Evolutionary conservation across 2,329 filamentous ascomycete species (phyloP).

Genomic region (Byssochlamys sp.): DNA sequence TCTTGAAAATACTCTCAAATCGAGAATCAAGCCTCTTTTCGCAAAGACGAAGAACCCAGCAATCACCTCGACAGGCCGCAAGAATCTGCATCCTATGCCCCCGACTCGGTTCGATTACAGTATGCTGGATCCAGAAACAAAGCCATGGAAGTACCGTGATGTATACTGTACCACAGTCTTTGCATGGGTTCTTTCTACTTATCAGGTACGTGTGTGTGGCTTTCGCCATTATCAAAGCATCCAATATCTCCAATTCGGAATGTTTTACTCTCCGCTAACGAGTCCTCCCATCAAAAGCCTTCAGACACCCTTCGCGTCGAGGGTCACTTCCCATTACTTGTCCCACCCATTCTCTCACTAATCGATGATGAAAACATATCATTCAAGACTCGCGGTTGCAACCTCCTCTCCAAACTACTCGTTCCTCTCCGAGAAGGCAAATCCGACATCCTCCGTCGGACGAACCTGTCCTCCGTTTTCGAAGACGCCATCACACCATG

Average conservation of each 20-base stretch:
- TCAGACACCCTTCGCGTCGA: slow-evolving; percentile 25
- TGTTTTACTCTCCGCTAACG: neutral
- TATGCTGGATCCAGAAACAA: slow-evolving; percentile 25
- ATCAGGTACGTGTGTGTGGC: slow-evolving; percentile 18
- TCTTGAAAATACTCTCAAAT: slow-evolving; percentile 18
- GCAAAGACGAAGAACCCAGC: slow-evolving; percentile 31
- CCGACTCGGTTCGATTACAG: slow-evolving; percentile 27
- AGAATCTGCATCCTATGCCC: slow-evolving; percentile 32
- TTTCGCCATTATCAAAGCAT: neutral
- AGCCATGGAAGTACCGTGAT: slow-evolving; percentile 30
- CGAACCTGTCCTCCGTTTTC: slow-evolving; percentile 38
- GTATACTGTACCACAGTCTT: slow-evolving; percentile 28
- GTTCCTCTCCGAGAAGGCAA: slow-evolving; percentile 23
- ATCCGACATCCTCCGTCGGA: slow-evolving; percentile 33
- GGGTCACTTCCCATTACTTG: slow-evolving; percentile 34
- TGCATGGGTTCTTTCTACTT: slow-evolving; percentile 27
- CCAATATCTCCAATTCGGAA: neutral
- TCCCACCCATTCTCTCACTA: slow-evolving; percentile 34
- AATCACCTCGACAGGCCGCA: slow-evolving; percentile 35
- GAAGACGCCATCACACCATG: slow-evolving; percentile 47
- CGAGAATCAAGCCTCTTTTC: slow-evolving; percentile 33
- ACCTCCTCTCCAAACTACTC: slow-evolving; percentile 26
- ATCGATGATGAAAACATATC: slow-evolving; percentile 32
- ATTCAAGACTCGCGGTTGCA: slow-evolving; percentile 32
- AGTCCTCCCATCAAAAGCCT: slow-evolving; percentile 9